Evolutionary conservation across 2,329 filamentous ascomycete species (phyloP).

Genomic region (Orbilia quercus): DNA sequence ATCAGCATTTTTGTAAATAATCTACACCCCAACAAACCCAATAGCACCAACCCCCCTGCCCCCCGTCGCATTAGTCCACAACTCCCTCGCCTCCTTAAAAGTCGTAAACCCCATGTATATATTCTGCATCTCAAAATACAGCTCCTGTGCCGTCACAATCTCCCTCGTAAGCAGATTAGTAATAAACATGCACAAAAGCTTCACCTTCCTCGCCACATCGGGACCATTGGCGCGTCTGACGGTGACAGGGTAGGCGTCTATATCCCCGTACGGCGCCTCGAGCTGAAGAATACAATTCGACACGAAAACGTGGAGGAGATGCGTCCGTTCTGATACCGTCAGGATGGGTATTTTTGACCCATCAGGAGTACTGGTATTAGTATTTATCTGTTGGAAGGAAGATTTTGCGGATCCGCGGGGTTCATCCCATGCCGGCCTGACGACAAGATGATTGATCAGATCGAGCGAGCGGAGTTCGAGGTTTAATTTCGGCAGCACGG

Average conservation of each 20-base stretch:
- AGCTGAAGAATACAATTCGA: constrained; percentile 48
- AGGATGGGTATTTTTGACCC: constrained; percentile 23
- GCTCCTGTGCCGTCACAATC: constrained; percentile 28
- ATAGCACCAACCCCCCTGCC: constrained; percentile 48
- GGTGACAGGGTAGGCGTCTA: constrained; percentile 20
- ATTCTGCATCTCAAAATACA: constrained; percentile 56
- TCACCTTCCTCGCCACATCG: constrained; percentile 49
- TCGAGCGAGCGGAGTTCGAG: constrained; percentile 51
- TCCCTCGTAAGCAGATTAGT: constrained; percentile 45
- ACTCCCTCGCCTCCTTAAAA: constrained; percentile 55
- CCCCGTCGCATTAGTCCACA: constrained; percentile 53
- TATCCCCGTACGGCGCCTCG: constrained; percentile 38
- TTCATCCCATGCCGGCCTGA: constrained; percentile 35
- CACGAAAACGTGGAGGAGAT: constrained; percentile 48
- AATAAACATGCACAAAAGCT: constrained; percentile 54
- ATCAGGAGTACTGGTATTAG: background rate
- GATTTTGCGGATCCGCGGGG: background rate
- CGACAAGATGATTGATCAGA: constrained; percentile 46
- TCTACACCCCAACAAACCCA: too few species aligned
- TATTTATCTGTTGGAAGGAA: too few species aligned
- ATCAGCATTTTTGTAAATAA: too few species aligned
- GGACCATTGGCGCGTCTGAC: constrained; percentile 35
- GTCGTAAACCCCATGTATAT: constrained; percentile 50
- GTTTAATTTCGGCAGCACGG: constrained; percentile 46
- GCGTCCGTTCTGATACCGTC: constrained; percentile 42